A percentile compares a stretch with the other conserved stretches of the same genome.
phyloP scores from a whole-genome alignment of 306 rosid species.

The Vigna reflexopilosa region DNA sequence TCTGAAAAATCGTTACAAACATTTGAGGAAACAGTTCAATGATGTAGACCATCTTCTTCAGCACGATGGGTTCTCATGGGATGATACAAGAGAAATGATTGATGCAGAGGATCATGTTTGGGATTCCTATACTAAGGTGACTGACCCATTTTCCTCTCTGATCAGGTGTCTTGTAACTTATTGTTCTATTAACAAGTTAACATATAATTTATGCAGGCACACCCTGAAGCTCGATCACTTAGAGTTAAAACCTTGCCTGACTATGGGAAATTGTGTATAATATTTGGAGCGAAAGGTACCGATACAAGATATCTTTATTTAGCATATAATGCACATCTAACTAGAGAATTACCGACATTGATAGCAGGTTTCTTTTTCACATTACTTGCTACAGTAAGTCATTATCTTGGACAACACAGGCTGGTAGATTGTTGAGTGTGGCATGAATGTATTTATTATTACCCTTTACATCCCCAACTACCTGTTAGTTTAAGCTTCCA shows the following conservation, averaged over 20 bases:
- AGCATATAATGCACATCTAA: slow-evolving; percentile 55
- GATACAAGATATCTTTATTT: slow-evolving; percentile 64
- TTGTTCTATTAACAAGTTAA: slow-evolving; percentile 48
- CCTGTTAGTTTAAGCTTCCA: background rate
- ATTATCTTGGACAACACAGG: background rate
- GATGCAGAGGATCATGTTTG: slow-evolving; percentile 65
- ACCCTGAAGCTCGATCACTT: slow-evolving; percentile 74
- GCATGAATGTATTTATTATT: slow-evolving; percentile 24
- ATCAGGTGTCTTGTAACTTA: slow-evolving; percentile 3
- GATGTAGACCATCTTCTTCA: slow-evolving; percentile 67
- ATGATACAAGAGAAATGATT: slow-evolving; percentile 76
- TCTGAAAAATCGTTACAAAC: slow-evolving; percentile 76
- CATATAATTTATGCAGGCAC: slow-evolving; percentile 60
- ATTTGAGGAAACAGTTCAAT: slow-evolving; percentile 71
- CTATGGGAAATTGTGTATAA: slow-evolving; percentile 64
- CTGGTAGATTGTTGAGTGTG: slow-evolving; percentile 3
- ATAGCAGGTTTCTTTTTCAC: slow-evolving; percentile 51
- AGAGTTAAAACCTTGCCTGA: slow-evolving; percentile 81
- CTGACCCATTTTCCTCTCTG: slow-evolving; percentile 40
- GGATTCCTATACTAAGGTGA: slow-evolving; percentile 77
- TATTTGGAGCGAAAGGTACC: slow-evolving; percentile 67
- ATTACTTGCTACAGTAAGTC: slow-evolving; percentile 7
- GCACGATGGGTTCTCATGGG: slow-evolving; percentile 72
- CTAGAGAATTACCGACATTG: slow-evolving; percentile 47
- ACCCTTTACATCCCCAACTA: background rate